Conservation (phyloP, 352 stramenopile genomes). For the Phytophthora cryptogea region DNA sequence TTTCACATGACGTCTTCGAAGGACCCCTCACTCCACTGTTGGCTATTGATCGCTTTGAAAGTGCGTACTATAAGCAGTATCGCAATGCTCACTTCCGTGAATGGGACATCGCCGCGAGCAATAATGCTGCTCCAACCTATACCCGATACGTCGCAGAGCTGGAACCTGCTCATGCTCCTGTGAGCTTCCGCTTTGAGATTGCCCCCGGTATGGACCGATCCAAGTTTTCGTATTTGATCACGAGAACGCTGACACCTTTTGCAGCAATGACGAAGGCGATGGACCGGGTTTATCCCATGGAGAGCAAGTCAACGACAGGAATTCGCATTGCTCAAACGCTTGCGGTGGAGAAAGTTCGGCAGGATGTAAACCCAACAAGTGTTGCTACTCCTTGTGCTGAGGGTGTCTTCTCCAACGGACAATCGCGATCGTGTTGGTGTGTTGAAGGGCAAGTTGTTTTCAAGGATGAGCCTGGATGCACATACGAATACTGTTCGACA, state of each 20-base stretch:
- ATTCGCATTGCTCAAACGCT: slow-evolving; percentile 59
- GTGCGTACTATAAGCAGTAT: slow-evolving; percentile 57
- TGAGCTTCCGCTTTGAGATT: slow-evolving; percentile 54
- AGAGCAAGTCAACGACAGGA: slow-evolving; percentile 39
- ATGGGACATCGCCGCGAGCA: slow-evolving; percentile 35
- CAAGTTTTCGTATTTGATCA: slow-evolving; percentile 57
- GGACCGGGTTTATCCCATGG: slow-evolving; percentile 46
- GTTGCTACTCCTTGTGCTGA: slow-evolving; percentile 11
- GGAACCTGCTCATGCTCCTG: slow-evolving; percentile 24
- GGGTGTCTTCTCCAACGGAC: slow-evolving; percentile 20
- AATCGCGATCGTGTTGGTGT: slow-evolving; percentile 49
- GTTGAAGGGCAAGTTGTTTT: slow-evolving; percentile 63
- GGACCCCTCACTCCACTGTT: slow-evolving; percentile 56
- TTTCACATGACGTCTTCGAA: slow-evolving; percentile 70
- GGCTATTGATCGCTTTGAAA: slow-evolving; percentile 62
- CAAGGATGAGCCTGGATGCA: slow-evolving; percentile 39
- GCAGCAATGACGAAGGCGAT: slow-evolving; percentile 48
- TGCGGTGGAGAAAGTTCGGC: slow-evolving; percentile 47
- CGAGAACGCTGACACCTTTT: slow-evolving; percentile 55
- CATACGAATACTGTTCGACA: slow-evolving; percentile 69
- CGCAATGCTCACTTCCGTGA: slow-evolving; percentile 47
- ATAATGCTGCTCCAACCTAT: slow-evolving; percentile 5
- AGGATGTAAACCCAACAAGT: slow-evolving; percentile 6
- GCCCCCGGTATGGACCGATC: slow-evolving; percentile 52
- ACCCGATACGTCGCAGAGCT: slow-evolving; percentile 39